Evolutionary conservation across 257 asterid species (phyloP), one percentile per base, ranked within the genome.

Genomic region (Marsdenia floribunda): DNA sequence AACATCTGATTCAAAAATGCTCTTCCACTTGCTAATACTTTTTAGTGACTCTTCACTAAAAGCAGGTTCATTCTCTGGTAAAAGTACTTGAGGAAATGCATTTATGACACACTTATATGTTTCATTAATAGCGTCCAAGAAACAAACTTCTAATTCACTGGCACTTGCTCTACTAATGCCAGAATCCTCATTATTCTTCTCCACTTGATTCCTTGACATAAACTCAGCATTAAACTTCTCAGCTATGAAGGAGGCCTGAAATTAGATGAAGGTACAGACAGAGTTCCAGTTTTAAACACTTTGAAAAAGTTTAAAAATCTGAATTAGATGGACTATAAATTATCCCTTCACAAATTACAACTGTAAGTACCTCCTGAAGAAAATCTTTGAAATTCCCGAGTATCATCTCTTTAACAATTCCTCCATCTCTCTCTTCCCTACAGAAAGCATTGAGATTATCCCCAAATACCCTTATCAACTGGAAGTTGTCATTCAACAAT

Each of bases 11-110:
- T 89, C 89, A 64, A 92, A 88, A 68, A 83, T 68, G 75, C 77
- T 70, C 80, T 80, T 92, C 97, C 96, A 89, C 81, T 81, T 80
- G 44, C 77, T 79, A 49, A 94, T 86, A 79, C 86, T 83, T 64
- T 72, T 72, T 59, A 74, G 37, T 8, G 83, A 73, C 63, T 87
- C 89, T 61, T 82, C 87, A 79, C 72, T 69, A 53, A 73, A 71
- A 71, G 80, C 78, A 81, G 73, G 77, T 73, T 80, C 90, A 76
- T 80, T 66, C 78, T 64, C 86, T 63, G 70, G 75, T 67, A 81
- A 77, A 63, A 85, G 78, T 49, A 88, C 64, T 50, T 79, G 72
- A 80, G 73, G 79, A 73, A 90, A 81, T 76, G 85, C 71, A 60
- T 75, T 75, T 21, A 68, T 26, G 58, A 90, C 81, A 80, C 78